Conservation (phyloP, 495 filamentous ascomycete species). For the Immersiella caudata region DNA sequence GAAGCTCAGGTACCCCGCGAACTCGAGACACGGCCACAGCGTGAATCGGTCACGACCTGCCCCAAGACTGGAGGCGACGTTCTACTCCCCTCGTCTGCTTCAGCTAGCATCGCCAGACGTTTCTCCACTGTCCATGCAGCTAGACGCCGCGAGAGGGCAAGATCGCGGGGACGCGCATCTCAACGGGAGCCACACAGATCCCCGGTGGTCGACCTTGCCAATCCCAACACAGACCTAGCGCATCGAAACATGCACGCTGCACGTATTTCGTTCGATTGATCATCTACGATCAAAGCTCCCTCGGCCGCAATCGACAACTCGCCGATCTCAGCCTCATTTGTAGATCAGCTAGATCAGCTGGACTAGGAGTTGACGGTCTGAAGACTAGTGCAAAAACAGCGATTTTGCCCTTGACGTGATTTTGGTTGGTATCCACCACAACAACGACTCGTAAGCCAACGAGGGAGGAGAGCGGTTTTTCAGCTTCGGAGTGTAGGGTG, state of each 20-base stretch:
- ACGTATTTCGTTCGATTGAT: conserved; percentile 19
- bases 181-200: conserved; percentile 7
- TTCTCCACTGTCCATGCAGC: neutral
- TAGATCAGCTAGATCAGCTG: conserved; percentile 23
- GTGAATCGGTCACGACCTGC: neutral
- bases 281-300: conserved; percentile 17
- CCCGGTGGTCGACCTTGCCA: neutral
- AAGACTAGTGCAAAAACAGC: neutral
- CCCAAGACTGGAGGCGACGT: neutral
- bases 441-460: neutral
- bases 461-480: neutral
- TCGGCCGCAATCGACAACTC: conserved; percentile 12
- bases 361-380: neutral
- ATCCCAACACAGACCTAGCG: conserved; percentile 5
- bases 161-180: conserved; percentile 17
- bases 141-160: neutral
- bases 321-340: conserved; percentile 28
- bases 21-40: conserved; percentile 16
- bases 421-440: neutral
- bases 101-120: neutral
- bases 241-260: conserved; percentile 23
- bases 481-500: neutral
- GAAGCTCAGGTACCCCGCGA: conserved; percentile 12
- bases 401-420: neutral
- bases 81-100: neutral